Base-by-base conservation (phyloP, 495 filamentous ascomycete species). In the Tuber melanosporum region DNA sequence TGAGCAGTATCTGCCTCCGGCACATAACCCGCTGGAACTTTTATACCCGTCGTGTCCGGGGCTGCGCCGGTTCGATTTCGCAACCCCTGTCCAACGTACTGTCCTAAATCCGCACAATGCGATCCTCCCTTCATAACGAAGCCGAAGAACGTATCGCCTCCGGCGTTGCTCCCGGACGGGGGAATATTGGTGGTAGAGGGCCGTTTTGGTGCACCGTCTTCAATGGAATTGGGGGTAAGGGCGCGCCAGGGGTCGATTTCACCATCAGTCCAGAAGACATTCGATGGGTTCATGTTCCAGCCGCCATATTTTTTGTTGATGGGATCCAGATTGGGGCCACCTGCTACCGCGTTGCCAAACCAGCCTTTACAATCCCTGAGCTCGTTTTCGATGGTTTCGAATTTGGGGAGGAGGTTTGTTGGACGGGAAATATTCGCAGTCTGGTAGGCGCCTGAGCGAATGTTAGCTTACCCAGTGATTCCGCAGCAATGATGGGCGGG, bases 291-390 rank as follows among this genome's bases (percentile, higher is more conserved):
- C 72, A 81, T 81, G 46, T 79, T 71, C 79, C 76, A 81, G 9
- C 80, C 79, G 2, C 80, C 76, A 73, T 82, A 82, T 44, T 76
- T 82, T 22, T 81, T 73, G 49, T 80, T 75, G 66, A 77, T 57
- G 22, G 80, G 80, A 0, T 49, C 71, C 19, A 71, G 32, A 20
- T 76, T 82, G n/a, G 80, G 80, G 0, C 80, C 80, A 26, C 73
- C 52, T 3, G 74, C 32, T 1, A 79, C 70, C 0, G 74, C 26
- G n/a, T 52, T 15, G 26, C 80, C 80, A 22, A 77, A 82, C 45
- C 32, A 75, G 0, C 0, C 12, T 44, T 74, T 52, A 39, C 80
- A 82, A 49, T 79, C 76, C 32, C 72, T 44, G 12, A 78, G 42
- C 73, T 74, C 72, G 47, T 46, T 69, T 39, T 73, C 77, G 52